Evolutionary conservation across 2,329 filamentous ascomycete species (phyloP).

Genomic region (Monosporascus sp.): DNA sequence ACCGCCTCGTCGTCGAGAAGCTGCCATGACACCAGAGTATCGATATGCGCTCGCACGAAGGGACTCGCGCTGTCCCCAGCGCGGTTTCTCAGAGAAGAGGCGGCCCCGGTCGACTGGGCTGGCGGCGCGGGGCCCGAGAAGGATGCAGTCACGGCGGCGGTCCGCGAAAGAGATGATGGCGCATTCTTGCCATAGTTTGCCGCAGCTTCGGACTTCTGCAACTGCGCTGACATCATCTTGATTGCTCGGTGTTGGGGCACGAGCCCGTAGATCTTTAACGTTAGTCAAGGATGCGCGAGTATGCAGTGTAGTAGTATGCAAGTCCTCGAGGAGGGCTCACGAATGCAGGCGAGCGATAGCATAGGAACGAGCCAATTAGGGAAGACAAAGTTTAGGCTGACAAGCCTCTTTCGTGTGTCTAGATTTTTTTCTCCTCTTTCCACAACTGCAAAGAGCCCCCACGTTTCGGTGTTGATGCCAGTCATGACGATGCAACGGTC

Average conservation of each 20-base stretch:
- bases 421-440: background rate
- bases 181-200: background rate
- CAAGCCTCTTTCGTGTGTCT: background rate
- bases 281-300: too few species aligned
- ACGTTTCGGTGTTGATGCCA: background rate
- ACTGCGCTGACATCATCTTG: slow-evolving; percentile 28
- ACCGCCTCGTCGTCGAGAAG: slow-evolving; percentile 74
- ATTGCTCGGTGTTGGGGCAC: background rate
- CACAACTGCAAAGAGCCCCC: background rate
- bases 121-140: slow-evolving; percentile 2
- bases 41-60: slow-evolving; percentile 65
- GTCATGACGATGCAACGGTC: too few species aligned
- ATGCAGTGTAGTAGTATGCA: too few species aligned
- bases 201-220: slow-evolving; percentile 19
- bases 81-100: slow-evolving; percentile 30
- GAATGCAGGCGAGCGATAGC: background rate
- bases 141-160: background rate
- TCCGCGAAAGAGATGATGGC: background rate
- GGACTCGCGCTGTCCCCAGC: slow-evolving; percentile 40
- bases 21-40: slow-evolving; percentile 90
- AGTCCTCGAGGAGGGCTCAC: background rate
- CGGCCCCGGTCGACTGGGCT: slow-evolving; percentile 1
- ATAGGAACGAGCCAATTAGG: background rate
- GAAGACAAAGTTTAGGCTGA: background rate
- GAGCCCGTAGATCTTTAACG: too few species aligned